These are phyloP conservation scores for Daldinia caldariorum DNA, from an alignment of 495 filamentous ascomycete species.

Conservation along the genomic window DNA sequence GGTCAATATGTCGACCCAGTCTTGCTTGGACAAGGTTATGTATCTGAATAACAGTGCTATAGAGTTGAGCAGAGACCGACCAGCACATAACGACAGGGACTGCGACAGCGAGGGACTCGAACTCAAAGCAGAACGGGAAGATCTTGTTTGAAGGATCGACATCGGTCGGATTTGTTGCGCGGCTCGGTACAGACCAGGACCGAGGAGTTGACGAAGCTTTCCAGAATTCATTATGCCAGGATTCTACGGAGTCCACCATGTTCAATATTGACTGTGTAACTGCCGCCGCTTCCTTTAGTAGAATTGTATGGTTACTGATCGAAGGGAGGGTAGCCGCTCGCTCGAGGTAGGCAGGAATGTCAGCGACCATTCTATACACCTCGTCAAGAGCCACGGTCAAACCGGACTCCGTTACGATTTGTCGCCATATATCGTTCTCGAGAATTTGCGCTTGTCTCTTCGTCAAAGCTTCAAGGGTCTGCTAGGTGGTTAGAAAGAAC, in stretches of 20 bases:
- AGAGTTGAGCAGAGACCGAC: slow-evolving; percentile 21
- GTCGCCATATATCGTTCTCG: slow-evolving; percentile 26
- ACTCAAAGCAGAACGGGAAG: slow-evolving; percentile 32
- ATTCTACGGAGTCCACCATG: slow-evolving; percentile 17
- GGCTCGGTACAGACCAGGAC: slow-evolving; percentile 25
- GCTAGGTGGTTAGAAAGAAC: slow-evolving; percentile 14
- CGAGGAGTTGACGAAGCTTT: slow-evolving; percentile 23
- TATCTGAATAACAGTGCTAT: slow-evolving; percentile 33
- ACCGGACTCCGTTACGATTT: slow-evolving; percentile 24
- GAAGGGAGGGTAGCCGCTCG: slow-evolving; percentile 20
- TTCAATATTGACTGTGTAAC: slow-evolving; percentile 8
- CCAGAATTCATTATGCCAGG: slow-evolving; percentile 29
- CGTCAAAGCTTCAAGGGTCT: slow-evolving; percentile 30
- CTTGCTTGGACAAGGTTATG: slow-evolving; percentile 18
- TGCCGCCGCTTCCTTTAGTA: slow-evolving; percentile 18
- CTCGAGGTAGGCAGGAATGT: slow-evolving; percentile 24
- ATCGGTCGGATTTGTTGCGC: slow-evolving; percentile 19
- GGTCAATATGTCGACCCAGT: slow-evolving; percentile 15
- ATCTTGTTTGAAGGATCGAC: slow-evolving; percentile 15
- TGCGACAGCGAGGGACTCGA: slow-evolving; percentile 25
- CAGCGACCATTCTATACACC: slow-evolving; percentile 25
- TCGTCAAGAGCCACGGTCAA: slow-evolving; percentile 22
- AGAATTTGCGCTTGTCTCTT: slow-evolving; percentile 27
- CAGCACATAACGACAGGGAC: slow-evolving; percentile 28
- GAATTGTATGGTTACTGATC: slow-evolving; percentile 8